Conservation (phyloP, 345 rosid genomes). For the Garcia nutans region DNA sequence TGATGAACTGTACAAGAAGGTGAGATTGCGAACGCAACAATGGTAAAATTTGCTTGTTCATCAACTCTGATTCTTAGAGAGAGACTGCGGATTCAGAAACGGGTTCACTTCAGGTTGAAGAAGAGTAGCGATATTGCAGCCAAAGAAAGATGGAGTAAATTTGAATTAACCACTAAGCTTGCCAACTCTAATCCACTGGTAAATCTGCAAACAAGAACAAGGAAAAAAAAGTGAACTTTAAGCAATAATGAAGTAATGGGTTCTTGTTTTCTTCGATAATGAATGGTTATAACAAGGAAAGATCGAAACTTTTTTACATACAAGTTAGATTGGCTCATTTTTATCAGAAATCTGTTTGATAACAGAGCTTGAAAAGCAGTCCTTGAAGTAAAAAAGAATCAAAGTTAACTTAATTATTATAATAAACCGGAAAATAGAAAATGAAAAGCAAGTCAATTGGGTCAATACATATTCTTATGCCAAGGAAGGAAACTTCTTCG, state of each 20-base stretch:
- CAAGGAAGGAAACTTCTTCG: too few relatives aligned
- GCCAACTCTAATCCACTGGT: conserved; percentile 43
- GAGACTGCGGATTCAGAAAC: conserved; percentile 11
- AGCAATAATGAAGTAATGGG: neutral
- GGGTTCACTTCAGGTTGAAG: conserved; percentile 16
- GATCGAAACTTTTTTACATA: neutral
- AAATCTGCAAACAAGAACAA: conserved; percentile 28
- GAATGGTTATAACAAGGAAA: neutral
- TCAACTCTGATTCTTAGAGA: conserved; percentile 18
- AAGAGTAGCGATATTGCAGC: conserved; percentile 29
- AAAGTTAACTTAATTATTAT: too few relatives aligned
- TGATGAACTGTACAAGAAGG: conserved; percentile 13
- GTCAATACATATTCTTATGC: neutral
- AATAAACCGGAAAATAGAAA: too few relatives aligned
- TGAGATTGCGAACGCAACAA: conserved; percentile 46
- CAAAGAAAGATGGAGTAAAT: conserved; percentile 42
- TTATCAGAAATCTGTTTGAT: neutral
- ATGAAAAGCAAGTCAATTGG: neutral
- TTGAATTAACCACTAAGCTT: conserved; percentile 48
- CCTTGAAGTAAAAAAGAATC: too few relatives aligned
- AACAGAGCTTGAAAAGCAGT: too few relatives aligned
- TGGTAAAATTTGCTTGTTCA: conserved; percentile 3
- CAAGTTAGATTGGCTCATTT: conserved; percentile 20
- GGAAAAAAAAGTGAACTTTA: neutral
- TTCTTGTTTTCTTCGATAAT: neutral